phyloP scores from a whole-genome alignment of 2,329 filamentous ascomycete species.

The Colletotrichum lupini region DNA sequence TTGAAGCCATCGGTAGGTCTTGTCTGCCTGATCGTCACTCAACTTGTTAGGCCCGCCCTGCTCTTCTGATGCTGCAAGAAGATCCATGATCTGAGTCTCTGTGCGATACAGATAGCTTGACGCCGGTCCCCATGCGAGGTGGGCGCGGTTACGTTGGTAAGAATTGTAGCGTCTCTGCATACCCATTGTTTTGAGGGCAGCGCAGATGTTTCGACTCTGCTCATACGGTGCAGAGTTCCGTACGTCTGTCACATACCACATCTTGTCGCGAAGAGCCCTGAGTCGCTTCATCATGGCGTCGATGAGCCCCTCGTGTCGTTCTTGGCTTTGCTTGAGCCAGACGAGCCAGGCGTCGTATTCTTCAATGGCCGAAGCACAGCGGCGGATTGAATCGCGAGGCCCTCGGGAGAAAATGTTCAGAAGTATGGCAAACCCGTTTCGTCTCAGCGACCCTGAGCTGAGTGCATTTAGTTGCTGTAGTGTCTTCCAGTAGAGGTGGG shows the following conservation, averaged over 20 bases:
- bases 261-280: constrained; percentile 87
- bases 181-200: constrained; percentile 92
- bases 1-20: constrained; percentile 85
- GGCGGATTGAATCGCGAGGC: constrained; percentile 75
- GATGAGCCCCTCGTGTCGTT: constrained; percentile 78
- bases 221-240: constrained; percentile 90
- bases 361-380: constrained; percentile 78
- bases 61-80: constrained; percentile 83
- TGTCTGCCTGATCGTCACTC: constrained; percentile 92
- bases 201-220: constrained; percentile 85
- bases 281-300: constrained; percentile 80
- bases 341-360: constrained; percentile 86
- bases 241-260: constrained; percentile 98
- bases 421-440: constrained; percentile 77
- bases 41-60: constrained; percentile 95
- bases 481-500: constrained; percentile 87
- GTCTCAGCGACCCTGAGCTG: constrained; percentile 69
- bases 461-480: constrained; percentile 77
- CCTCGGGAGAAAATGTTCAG: constrained; percentile 80
- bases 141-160: constrained; percentile 61
- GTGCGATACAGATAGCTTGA: constrained; percentile 80
- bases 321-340: constrained; percentile 85
- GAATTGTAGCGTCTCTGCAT: constrained; percentile 67
- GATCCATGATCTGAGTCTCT: constrained; percentile 86
- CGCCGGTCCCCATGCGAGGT: constrained; percentile 58